Evolutionary conservation across 2,329 filamentous ascomycete species (phyloP), one percentile per base, ranked within the genome.

Genomic region (Aspergillus pseudoviridinutans): DNA sequence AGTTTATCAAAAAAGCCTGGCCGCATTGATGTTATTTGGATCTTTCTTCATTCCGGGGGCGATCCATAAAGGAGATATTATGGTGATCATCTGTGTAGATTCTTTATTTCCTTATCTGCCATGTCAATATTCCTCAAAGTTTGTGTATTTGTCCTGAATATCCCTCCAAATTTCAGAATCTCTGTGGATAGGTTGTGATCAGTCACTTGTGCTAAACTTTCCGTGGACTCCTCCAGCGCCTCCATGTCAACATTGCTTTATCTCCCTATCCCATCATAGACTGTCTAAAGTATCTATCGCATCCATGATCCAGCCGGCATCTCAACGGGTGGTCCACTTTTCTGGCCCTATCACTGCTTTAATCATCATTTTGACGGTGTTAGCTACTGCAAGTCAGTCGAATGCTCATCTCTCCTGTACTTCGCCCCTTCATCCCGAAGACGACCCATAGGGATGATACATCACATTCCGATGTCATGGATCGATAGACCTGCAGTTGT

Each of bases 391-490:
- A 9, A 46, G 42, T 46, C 20, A 44, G 41, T 44, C 20, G 41
- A 22, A 22, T n/a, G 7, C n/a, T 20, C 17, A 17, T 20, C 20
- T 20, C n/a, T 10, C n/a, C 17, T 22, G n/a, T 44, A 10, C 41
- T 10, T 20, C 20, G 22, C n/a, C 42, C 42, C 20, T 22, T 46
- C n/a, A 46, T 7, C 32, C 6, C 14, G 32, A 38, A 17, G 17
- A 38, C 14, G 5, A 17, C 14, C 14, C 32, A 38, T 7, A 38
- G 32, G 14, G 22, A 42, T 58, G 64, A 67, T 58, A 64, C 51
- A 60, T 67, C 65, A 66, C 58, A 67, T 65, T 58, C 42, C 54
- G 51, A 58, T 52, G 58, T 58, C 42, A 46, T 46, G 20, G 42
- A 46, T 22, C 42, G 22, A 46, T 46, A 46, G 42, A 46, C 42